Evolutionary conservation across 192 early-diverging fungal species (phyloP), one percentile per base, ranked within the genome.

Genomic region (Pilobolus umbonatus): DNA sequence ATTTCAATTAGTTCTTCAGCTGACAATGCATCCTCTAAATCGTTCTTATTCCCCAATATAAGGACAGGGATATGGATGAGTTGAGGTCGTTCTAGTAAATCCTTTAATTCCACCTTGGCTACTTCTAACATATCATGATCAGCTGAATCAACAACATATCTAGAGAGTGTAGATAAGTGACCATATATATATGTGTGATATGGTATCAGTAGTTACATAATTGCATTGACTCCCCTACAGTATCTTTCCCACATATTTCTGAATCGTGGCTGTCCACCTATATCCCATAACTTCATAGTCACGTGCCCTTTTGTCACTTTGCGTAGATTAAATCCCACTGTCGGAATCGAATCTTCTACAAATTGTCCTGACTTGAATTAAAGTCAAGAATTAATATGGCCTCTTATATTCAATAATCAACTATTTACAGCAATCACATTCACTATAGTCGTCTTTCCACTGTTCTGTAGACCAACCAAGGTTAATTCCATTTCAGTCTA

Each of bases 251-350:
- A 98, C 95, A 98, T 98, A 68, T 86, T 92, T 44, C 96, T 71
- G 78, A 98, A 97, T 59, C 96, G 76, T 43, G 95, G 89, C 67
- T 98, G 96, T 3, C 96, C 96, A 34, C 96, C 96, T 68, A 98
- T 85, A 74, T 98, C 96, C 96, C 96, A 98, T 54, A 98, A 75
- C 69, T 98, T 98, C 92, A 98, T 96, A 15, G 88, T 90, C 44
- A 98, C 93, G 45, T 90, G 90, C 60, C 90, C 88, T 80, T 90
- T 89, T 8, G 87, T 86, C 26, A 92, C 87, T 61, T 88, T 97
- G 64, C 95, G 80, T 95, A 98, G 98, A 70, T 98, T 98, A 72
- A 98, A 98, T 12, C 96, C 96, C 15, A 98, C 93, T 3, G 96
- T 98, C 3, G 96, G 96, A 46, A 97, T 98, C 87, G 83, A 84